Conservation (phyloP, 1,284 basidiomycete genomes). For the Puccinia triticina region DNA sequence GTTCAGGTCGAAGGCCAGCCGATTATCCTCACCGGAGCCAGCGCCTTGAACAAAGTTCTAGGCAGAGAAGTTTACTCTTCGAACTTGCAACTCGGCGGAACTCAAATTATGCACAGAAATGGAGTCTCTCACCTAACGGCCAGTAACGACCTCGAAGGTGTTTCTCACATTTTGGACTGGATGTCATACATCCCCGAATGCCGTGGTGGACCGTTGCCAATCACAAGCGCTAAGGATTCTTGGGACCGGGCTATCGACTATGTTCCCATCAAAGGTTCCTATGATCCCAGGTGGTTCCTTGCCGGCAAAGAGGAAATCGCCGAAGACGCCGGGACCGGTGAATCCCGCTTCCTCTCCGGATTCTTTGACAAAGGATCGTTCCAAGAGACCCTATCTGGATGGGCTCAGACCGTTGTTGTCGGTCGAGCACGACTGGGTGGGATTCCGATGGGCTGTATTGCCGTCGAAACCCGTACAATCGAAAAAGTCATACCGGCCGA, state of each 20-base stretch:
- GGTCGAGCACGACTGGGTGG: constrained; percentile 95
- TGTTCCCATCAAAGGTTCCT: constrained; percentile 86
- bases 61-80: constrained; percentile 99
- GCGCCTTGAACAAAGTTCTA: constrained; percentile 97
- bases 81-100: constrained; percentile 97
- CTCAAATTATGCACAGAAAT: constrained; percentile 97
- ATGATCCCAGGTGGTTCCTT: constrained; percentile 97
- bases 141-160: constrained; percentile 89
- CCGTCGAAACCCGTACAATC: constrained; percentile 95
- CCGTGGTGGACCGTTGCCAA: constrained; percentile 76
- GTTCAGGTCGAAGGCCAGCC: constrained; percentile 99
- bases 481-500: constrained; percentile 97
- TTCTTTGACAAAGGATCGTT: constrained; percentile 98
- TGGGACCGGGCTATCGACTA: constrained; percentile 95
- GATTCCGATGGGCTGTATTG: constrained; percentile 96
- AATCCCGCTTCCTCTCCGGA: constrained; percentile 75
- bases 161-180: constrained; percentile 90
- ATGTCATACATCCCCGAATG: constrained; percentile 86
- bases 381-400: constrained; percentile 92
- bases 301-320: constrained; percentile 86
- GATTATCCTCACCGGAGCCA: constrained; percentile 96
- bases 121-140: constrained; percentile 97
- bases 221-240: constrained; percentile 70
- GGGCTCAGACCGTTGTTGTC: constrained; percentile 97
- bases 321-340: constrained; percentile 59